Evolutionary conservation across 106 monocot genomes (phyloP), one percentile per base, ranked within the genome.

Genomic region (Acorus calamus): DNA sequence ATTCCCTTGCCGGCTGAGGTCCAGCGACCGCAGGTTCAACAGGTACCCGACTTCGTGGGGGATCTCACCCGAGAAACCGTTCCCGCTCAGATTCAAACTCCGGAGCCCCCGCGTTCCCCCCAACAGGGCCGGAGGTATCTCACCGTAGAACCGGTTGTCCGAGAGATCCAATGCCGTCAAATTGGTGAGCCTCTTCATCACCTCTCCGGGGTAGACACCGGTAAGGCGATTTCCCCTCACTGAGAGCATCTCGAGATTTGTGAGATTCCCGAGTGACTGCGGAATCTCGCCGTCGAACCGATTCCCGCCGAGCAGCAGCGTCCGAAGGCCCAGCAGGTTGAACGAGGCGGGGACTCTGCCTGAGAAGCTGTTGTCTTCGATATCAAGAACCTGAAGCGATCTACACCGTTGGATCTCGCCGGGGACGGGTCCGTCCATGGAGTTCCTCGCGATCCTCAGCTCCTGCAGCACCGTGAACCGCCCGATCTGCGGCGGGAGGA

Each of bases 311-410:
- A 96, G 84, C 67, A 66, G 77, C 2, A 90, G 76, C 11, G 69
- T 75, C 50, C 57, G 73, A 44, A 96, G 69, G 0, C 71, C 49
- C n/a, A 96, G 73, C 44, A 63, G 60, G 0, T 82, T 84, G 50
- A 96, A 9, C 42, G 56, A 63, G 10, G 50, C 53, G 2, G 90
- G 94, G 6, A 96, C 69, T 63, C 66, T 42, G 7, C 90, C 90
- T 44, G 80, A 75, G 44, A 96, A 76, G 49, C 8, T 68, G 60
- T 96, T 96, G 7, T 71, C 66, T 46, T 71, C 76, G 8, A 96
- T 82, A 79, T 90, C 96, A 75, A 96, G 81, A 60, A 81, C 78
- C 58, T 81, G 90, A 47, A 96, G 79, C 8, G 87, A 84, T 13
- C 67, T 71, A 49, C 90, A 96, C 7, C 57, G 46, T 43, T 76